phyloP scores from a whole-genome alignment of 2,329 filamentous ascomycete genomes.

The Hypoxylon sp. region DNA sequence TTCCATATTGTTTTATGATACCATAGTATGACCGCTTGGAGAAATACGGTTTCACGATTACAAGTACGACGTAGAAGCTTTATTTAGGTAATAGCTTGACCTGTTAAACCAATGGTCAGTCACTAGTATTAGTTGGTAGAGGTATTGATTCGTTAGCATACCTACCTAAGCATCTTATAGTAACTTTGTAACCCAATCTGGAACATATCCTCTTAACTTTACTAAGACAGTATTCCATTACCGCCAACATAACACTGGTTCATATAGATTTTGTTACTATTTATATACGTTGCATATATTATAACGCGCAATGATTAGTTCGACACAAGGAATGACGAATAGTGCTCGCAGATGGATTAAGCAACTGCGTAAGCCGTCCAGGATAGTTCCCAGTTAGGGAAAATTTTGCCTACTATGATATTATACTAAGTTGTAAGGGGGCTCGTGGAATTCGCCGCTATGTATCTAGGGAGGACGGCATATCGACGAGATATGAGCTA shows the following conservation, averaged over 20 bases:
- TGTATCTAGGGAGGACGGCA: not conserved
- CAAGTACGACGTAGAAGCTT: too few relatives aligned
- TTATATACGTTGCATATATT: not conserved
- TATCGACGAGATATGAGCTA: not conserved
- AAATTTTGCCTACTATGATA: not conserved
- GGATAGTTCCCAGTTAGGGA: not conserved
- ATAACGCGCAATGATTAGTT: not conserved
- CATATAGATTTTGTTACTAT: not conserved
- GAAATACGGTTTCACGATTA: too few relatives aligned
- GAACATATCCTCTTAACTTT: not conserved
- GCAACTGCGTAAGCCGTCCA: not conserved
- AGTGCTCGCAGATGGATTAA: not conserved
- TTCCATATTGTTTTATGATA: too few relatives aligned
- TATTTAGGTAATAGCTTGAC: not conserved
- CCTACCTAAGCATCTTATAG: too few relatives aligned
- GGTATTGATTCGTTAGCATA: not conserved
- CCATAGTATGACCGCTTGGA: too few relatives aligned
- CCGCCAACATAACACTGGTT: too few relatives aligned
- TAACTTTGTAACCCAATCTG: too few relatives aligned
- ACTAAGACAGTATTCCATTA: too few relatives aligned
- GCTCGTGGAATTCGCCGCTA: not conserved
- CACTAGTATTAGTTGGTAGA: not conserved
- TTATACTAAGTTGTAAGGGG: slow-evolving; percentile 4
- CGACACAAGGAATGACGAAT: not conserved
- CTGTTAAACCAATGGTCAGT: not conserved